Evolutionary conservation across 1,139 yeast species (phyloP).

Genomic region (Candida frijolesensis): DNA sequence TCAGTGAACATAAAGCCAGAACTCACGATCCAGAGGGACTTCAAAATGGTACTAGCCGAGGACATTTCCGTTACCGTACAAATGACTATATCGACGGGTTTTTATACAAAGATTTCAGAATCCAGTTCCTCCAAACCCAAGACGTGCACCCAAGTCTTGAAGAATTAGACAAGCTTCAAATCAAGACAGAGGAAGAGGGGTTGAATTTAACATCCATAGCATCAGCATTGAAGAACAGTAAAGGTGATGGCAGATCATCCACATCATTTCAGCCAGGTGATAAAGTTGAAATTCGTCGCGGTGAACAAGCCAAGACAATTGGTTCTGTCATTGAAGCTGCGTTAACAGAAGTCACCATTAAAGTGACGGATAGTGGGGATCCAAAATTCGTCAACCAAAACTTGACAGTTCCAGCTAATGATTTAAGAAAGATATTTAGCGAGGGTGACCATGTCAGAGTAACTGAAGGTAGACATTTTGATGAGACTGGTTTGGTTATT

Average conservation of each 20-base stretch:
- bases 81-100: constrained; percentile 92
- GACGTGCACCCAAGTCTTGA: constrained; percentile 86
- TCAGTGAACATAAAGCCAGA: constrained; percentile 71
- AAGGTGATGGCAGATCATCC: constrained; percentile 27
- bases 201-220: constrained; percentile 86
- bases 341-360: constrained; percentile 62
- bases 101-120: constrained; percentile 80
- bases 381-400: constrained; percentile 50
- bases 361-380: constrained; percentile 55
- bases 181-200: constrained; percentile 67
- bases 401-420: constrained; percentile 71
- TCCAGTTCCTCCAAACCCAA: constrained; percentile 79
- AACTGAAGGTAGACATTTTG: constrained; percentile 86
- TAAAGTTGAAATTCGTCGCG: constrained; percentile 85
- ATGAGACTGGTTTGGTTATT: constrained; percentile 94
- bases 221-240: constrained; percentile 67
- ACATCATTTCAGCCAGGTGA: constrained; percentile 88
- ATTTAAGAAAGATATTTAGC: constrained; percentile 80
- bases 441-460: constrained; percentile 97
- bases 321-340: constrained; percentile 78
- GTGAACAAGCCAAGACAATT: constrained; percentile 89
- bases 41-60: constrained; percentile 72
- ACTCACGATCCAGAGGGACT: constrained; percentile 60
- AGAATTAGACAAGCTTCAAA: constrained; percentile 81
- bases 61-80: constrained; percentile 72